A percentile compares a stretch with the other conserved stretches of the same genome.
Conservation (phyloP, 108 stramenopile species). For the Nitzschia palea region DNA sequence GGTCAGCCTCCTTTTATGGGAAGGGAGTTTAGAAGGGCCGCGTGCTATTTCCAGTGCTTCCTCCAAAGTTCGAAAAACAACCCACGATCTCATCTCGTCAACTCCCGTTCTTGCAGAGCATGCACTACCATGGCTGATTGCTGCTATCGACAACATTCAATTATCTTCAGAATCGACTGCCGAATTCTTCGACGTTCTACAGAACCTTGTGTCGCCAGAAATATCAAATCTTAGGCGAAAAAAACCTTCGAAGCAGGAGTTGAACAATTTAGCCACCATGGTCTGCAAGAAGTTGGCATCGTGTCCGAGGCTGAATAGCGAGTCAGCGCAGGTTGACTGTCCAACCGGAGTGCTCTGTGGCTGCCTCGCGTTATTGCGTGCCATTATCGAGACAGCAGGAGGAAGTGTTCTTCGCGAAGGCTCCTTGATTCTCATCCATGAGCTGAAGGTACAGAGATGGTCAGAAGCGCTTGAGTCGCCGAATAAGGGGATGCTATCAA, state of each 20-base stretch:
- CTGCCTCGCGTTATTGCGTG: constrained; percentile 72
- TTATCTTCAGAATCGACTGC: constrained; percentile 60
- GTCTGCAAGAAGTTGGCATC: constrained; percentile 80
- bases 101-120: constrained; percentile 61
- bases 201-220: constrained; percentile 54
- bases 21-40: constrained; percentile 44
- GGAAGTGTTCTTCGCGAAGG: constrained; percentile 52
- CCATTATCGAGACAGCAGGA: constrained; percentile 65
- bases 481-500: constrained; percentile 25
- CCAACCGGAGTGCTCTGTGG: constrained; percentile 84
- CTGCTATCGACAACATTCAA: constrained; percentile 60
- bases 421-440: constrained; percentile 45
- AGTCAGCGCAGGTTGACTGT: constrained; percentile 50
- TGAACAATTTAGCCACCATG: constrained; percentile 62
- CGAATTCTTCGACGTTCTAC: constrained; percentile 79
- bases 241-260: constrained; percentile 32
- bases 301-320: constrained; percentile 59
- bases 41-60: constrained; percentile 44
- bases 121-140: constrained; percentile 80
- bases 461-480: constrained; percentile 28
- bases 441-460: constrained; percentile 54
- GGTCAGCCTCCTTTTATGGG: constrained; percentile 73
- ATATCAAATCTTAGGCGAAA: constrained; percentile 5
- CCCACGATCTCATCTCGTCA: constrained; percentile 68
- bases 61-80: constrained; percentile 62